Evolutionary conservation across 2,329 filamentous ascomycete species (phyloP).

Genomic region (Penicillium hesseltinei): DNA sequence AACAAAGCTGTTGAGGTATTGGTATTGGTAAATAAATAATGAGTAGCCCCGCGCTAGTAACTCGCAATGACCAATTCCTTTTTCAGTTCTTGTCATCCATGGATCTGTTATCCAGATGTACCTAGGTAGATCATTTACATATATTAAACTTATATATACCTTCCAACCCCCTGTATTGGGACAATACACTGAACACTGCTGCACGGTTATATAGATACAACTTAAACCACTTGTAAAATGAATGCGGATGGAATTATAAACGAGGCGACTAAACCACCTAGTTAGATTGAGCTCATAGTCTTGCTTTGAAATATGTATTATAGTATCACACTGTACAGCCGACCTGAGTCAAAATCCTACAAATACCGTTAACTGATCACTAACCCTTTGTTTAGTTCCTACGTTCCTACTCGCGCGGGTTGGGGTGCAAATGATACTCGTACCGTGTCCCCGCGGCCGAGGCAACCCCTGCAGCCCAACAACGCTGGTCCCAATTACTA

Average conservation of each 20-base stretch:
- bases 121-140: background rate
- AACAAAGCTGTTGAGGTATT: background rate
- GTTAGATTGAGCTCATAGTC: background rate
- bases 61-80: background rate
- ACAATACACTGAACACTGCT: background rate
- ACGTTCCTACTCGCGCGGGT: too few relatives aligned
- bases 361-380: too few relatives aligned
- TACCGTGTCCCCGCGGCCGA: too few relatives aligned
- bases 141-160: background rate
- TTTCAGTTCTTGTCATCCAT: background rate
- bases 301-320: background rate
- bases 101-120: background rate
- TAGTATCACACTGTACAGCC: background rate
- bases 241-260: too few relatives aligned
- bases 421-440: too few relatives aligned
- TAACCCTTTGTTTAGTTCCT: too few relatives aligned
- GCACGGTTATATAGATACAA: background rate
- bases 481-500: too few relatives aligned
- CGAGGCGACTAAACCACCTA: too few relatives aligned
- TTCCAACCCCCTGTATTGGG: background rate
- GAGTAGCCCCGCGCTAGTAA: background rate
- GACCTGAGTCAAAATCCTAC: too few relatives aligned
- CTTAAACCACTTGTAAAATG: background rate
- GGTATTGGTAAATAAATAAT: background rate
- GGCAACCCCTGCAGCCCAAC: too few relatives aligned